These are phyloP conservation scores for Celoporthe dispersa DNA, from an alignment of 2,329 filamentous ascomycete genomes.

Conservation along the genomic window DNA sequence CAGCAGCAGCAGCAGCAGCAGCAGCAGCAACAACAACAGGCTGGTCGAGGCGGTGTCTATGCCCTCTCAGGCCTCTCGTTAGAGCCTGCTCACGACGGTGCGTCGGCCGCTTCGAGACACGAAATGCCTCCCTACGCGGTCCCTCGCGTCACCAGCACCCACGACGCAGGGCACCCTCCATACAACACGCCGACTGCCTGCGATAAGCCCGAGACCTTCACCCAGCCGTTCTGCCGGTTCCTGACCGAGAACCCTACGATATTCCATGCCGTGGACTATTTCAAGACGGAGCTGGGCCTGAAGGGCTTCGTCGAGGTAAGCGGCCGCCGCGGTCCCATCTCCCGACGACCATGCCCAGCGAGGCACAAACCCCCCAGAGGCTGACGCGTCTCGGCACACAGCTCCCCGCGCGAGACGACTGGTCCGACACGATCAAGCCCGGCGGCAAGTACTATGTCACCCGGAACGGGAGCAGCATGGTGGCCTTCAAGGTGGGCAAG, in stretches of 20 bases:
- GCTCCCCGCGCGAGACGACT: constrained; percentile 79
- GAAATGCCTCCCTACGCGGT: not conserved
- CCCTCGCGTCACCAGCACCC: not conserved
- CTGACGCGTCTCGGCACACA: constrained; percentile 40
- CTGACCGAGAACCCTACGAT: constrained; percentile 89
- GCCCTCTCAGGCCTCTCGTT: constrained; percentile 27
- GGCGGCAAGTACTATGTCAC: constrained; percentile 90
- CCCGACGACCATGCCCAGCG: no score
- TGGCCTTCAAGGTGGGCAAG: constrained; percentile 82
- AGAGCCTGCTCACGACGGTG: not conserved
- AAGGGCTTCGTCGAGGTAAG: constrained; percentile 74
- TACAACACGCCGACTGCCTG: not conserved
- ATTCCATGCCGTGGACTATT: constrained; percentile 85
- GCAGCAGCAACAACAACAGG: not conserved
- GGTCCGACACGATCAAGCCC: constrained; percentile 71
- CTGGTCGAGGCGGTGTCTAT: constrained; percentile 37
- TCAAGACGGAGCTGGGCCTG: constrained; percentile 71
- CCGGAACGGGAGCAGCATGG: constrained; percentile 83
- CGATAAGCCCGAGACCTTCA: constrained; percentile 66
- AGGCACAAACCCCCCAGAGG: no score
- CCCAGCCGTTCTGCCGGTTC: constrained; percentile 85
- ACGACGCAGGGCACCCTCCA: not conserved
- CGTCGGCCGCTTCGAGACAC: not conserved
- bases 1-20: constrained; percentile 3
- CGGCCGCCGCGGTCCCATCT: no score